Evolutionary conservation across 768 basidiomycete species (phyloP).

Genomic region (Dentipellis sp.): DNA sequence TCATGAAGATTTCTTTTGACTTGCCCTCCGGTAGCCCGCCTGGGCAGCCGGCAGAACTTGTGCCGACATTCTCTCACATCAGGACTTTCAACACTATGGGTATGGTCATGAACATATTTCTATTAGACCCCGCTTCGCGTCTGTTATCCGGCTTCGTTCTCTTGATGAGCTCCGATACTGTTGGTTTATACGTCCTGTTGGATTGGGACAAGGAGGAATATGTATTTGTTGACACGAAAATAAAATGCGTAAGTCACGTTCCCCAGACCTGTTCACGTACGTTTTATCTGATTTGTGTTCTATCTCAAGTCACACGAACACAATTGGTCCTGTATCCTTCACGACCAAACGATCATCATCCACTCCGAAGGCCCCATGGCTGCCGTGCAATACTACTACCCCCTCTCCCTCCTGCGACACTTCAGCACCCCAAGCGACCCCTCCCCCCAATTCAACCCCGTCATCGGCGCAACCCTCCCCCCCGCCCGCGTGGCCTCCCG

Average conservation of each 20-base stretch:
- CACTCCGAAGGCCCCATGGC: conserved; percentile 63
- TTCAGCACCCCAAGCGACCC: conserved; percentile 15
- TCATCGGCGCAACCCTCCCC: conserved; percentile 14
- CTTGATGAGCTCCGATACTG: conserved; percentile 43
- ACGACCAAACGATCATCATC: conserved; percentile 58
- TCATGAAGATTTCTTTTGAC: conserved; percentile 57
- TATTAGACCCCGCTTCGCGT: conserved; percentile 54
- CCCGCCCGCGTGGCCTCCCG: conserved; percentile 15
- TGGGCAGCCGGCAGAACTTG: background rate
- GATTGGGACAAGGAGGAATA: conserved; percentile 63
- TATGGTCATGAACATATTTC: conserved; percentile 70
- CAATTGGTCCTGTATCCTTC: conserved; percentile 72
- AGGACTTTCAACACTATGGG: conserved; percentile 56
- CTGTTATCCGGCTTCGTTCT: conserved; percentile 66
- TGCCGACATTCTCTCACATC: conserved; percentile 48
- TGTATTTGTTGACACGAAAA: conserved; percentile 65
- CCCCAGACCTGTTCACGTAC: background rate
- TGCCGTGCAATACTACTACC: conserved; percentile 65
- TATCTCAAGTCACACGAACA: conserved; percentile 45
- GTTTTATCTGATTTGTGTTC: background rate
- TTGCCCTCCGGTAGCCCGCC: too few relatives aligned
- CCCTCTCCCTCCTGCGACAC: conserved; percentile 29
- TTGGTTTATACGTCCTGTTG: conserved; percentile 52
- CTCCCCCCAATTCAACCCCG: conserved; percentile 14
- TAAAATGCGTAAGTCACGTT: conserved; percentile 51